These are phyloP conservation scores for Gossypium ekmanianum DNA, from an alignment of 345 rosid genomes.

Conservation along the genomic window DNA sequence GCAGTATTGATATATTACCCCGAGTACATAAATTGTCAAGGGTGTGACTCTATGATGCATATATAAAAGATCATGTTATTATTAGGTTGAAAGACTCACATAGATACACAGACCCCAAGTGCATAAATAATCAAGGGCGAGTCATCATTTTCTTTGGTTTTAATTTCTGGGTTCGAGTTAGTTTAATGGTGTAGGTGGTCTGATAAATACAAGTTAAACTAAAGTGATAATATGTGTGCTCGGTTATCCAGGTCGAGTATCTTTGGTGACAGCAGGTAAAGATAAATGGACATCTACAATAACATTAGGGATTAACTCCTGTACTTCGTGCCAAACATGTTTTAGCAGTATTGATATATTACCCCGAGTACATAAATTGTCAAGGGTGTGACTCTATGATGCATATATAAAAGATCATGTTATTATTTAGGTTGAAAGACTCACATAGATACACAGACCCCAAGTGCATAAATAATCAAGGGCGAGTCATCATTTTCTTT, in stretches of 20 bases:
- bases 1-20: too few relatives aligned
- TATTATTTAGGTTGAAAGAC: not conserved
- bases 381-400: not conserved
- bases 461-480: too few relatives aligned
- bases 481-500: too few relatives aligned
- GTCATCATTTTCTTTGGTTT: not conserved
- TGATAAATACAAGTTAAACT: not conserved
- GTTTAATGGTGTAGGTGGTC: not conserved
- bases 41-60: not conserved
- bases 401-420: not conserved
- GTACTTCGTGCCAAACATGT: not conserved
- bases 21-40: not conserved
- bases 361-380: not conserved
- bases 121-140: too few relatives aligned
- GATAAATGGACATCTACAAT: not conserved
- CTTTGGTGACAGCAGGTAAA: constrained; percentile 68
- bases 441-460: not conserved
- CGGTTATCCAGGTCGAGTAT: constrained; percentile 42
- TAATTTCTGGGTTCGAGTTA: not conserved
- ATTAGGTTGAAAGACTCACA: not conserved
- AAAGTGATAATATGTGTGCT: not conserved
- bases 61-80: not conserved
- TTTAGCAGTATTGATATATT: not conserved
- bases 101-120: not conserved
- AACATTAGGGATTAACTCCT: not conserved